Conservation (phyloP, 176 grass and related monocot genomes). For the Carex pumila region DNA sequence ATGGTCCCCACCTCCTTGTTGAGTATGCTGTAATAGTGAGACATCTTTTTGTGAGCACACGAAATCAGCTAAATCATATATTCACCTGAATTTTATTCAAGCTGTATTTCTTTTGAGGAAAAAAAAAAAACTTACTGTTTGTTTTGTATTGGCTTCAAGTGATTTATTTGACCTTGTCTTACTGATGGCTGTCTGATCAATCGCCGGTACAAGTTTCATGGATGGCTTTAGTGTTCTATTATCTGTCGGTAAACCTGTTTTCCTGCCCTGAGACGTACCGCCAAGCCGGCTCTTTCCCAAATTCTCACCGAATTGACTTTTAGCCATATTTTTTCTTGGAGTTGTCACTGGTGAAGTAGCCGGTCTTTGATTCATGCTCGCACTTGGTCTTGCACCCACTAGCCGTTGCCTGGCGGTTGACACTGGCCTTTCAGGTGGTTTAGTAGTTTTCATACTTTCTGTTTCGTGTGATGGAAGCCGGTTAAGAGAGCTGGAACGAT, state of each 20-base stretch:
- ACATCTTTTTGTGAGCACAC: neutral
- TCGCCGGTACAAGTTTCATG: neutral
- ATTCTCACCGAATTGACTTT: conserved; percentile 14
- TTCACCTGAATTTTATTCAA: neutral
- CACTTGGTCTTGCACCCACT: neutral
- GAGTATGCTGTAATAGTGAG: conserved; percentile 9
- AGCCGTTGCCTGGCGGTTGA: neutral
- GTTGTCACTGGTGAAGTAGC: conserved; percentile 13
- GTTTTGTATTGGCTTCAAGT: conserved; percentile 11
- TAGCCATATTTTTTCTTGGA: conserved; percentile 12
- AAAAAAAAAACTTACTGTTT: neutral
- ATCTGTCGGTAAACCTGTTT: neutral
- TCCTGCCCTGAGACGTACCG: neutral
- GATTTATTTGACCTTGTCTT: neutral
- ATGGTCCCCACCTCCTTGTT: neutral
- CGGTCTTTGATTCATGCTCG: conserved; percentile 15
- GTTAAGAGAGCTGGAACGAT: conserved; percentile 14
- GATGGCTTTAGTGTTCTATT: neutral
- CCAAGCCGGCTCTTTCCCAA: conserved; percentile 16
- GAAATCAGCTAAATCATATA: neutral
- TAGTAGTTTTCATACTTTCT: neutral
- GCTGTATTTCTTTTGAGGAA: neutral
- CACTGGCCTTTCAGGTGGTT: neutral
- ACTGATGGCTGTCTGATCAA: conserved; percentile 5
- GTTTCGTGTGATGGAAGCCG: conserved; percentile 14